phyloP scores from a whole-genome alignment of 768 basidiomycete genomes.

The Hygrocybe punicea region DNA sequence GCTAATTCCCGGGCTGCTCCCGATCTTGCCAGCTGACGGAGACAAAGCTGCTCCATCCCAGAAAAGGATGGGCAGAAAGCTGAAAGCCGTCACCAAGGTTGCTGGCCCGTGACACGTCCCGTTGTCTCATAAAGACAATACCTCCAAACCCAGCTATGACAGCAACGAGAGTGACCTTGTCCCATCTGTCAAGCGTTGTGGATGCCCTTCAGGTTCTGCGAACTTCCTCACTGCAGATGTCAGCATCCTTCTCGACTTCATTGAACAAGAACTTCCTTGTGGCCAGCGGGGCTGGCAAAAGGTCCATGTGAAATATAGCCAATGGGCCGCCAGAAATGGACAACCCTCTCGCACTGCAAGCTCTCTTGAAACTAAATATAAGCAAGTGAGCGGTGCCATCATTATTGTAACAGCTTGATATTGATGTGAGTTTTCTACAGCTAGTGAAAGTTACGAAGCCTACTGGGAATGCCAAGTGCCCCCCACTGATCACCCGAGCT shows the following conservation, averaged over 20 bases:
- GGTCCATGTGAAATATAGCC: constrained; percentile 9
- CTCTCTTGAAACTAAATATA: constrained; percentile 25
- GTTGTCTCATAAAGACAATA: background rate
- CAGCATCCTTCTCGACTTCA: constrained; percentile 13
- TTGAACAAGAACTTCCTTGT: constrained; percentile 18
- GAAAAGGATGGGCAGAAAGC: background rate
- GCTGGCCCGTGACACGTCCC: background rate
- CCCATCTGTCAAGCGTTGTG: background rate
- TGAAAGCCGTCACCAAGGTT: background rate
- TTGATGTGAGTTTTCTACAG: background rate
- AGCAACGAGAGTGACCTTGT: background rate
- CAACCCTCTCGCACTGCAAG: constrained; percentile 9
- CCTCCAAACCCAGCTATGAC: background rate
- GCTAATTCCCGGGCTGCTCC: background rate
- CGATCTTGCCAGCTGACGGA: background rate
- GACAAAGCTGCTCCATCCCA: background rate
- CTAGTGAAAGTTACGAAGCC: constrained; percentile 26
- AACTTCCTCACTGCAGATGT: constrained; percentile 21
- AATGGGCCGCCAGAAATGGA: constrained; percentile 15
- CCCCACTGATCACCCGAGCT: constrained; percentile 19
- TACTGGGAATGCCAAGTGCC: constrained; percentile 26
- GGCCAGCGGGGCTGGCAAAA: constrained; percentile 20
- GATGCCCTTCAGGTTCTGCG: constrained; percentile 12
- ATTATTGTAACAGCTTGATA: background rate
- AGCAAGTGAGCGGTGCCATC: background rate